Evolutionary conservation across 1,139 yeast genomes (phyloP).

Genomic region (Zygosaccharomyces pseudobailii): DNA sequence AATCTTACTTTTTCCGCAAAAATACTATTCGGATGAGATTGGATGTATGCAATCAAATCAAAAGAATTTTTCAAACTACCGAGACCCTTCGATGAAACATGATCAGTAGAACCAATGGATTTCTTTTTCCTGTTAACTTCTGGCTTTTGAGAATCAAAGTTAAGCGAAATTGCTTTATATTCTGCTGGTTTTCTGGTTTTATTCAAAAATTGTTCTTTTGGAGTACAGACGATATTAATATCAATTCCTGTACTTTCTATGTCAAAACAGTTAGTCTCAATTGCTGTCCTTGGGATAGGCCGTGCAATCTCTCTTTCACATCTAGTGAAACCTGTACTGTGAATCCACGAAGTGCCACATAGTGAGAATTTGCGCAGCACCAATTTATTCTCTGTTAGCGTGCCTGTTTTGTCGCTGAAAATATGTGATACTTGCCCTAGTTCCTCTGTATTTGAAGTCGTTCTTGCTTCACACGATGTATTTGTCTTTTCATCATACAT

Average conservation of each 20-base stretch:
- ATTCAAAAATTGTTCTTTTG: not conserved
- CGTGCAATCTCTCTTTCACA: constrained; percentile 9
- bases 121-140: constrained; percentile 12
- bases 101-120: too few relatives aligned
- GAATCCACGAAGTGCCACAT: constrained; percentile 87
- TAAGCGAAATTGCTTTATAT: constrained; percentile 37
- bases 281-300: too few relatives aligned
- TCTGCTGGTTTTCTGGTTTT: constrained; percentile 35
- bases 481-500: constrained; percentile 83
- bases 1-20: constrained; percentile 73
- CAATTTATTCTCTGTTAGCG: constrained; percentile 89
- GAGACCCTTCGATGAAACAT: not conserved
- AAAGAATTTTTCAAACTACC: constrained; percentile 45
- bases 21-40: constrained; percentile 60
- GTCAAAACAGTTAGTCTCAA: not conserved
- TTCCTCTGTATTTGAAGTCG: constrained; percentile 94
- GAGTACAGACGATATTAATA: too few relatives aligned
- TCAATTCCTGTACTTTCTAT: not conserved
- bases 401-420: constrained; percentile 96
- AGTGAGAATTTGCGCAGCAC: constrained; percentile 77
- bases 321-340: constrained; percentile 52
- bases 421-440: constrained; percentile 93
- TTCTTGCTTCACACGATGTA: constrained; percentile 91
- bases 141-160: constrained; percentile 46
- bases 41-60: constrained; percentile 64